Percentiles rank a stretch among this genome's conserved stretches.
These are phyloP conservation scores for Penicillium sp. DNA, from an alignment of 2,329 filamentous ascomycete genomes.

Conservation along the genomic window DNA sequence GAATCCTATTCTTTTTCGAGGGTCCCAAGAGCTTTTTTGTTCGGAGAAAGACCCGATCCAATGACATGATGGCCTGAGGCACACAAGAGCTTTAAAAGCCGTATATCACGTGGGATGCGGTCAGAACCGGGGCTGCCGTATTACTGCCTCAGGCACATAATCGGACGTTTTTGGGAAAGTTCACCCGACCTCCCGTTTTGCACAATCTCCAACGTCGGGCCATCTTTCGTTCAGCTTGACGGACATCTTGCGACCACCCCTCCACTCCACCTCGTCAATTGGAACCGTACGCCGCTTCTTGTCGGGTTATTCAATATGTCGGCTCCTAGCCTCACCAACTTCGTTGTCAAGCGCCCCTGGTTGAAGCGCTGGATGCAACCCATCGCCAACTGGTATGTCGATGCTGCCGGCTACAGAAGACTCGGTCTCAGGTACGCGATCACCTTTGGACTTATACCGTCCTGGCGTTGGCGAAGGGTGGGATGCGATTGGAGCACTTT, in stretches of 20 bases:
- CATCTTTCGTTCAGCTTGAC: conserved; percentile 41
- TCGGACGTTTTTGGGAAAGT: conserved; percentile 36
- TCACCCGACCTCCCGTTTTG: conserved; percentile 43
- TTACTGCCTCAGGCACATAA: conserved; percentile 25
- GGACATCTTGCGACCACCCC: conserved; percentile 30
- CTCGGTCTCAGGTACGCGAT: conserved; percentile 79
- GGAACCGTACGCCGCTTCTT: conserved; percentile 22
- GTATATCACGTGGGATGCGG: conserved; percentile 28
- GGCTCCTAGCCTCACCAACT: conserved; percentile 73
- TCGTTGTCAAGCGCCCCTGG: conserved; percentile 84
- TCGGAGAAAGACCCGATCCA: conserved; percentile 15
- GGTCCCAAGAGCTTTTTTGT: background rate
- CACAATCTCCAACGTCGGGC: conserved; percentile 47
- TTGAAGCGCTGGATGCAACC: conserved; percentile 79
- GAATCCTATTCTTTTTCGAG: background rate
- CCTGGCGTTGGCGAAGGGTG: conserved; percentile 18
- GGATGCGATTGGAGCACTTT: background rate
- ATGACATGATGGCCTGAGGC: conserved; percentile 31
- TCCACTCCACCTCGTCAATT: conserved; percentile 40
- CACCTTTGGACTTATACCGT: conserved; percentile 21
- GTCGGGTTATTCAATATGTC: conserved; percentile 62
- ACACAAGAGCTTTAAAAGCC: background rate
- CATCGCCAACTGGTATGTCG: conserved; percentile 84
- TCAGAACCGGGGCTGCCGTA: conserved; percentile 7
- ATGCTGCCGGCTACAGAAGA: conserved; percentile 90